A percentile compares a stretch with the other conserved stretches of the same genome.
Evolutionary conservation across 1,284 basidiomycete genomes (phyloP).

Genomic region (Anthracocystis walkeri): DNA sequence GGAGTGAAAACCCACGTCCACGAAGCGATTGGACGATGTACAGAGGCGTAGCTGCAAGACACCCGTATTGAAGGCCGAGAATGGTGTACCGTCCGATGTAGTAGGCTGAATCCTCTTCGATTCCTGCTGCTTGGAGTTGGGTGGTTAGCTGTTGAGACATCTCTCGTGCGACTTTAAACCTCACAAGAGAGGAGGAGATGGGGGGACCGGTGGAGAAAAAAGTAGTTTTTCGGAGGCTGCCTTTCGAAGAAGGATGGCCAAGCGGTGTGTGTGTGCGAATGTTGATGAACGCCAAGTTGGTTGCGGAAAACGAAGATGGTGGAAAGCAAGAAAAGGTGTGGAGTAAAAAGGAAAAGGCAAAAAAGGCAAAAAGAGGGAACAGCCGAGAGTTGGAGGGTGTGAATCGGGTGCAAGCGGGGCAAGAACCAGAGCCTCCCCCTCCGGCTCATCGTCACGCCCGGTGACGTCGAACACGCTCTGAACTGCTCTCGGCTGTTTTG

Average conservation of each 20-base stretch:
- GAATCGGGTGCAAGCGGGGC: slow-evolving; percentile 33
- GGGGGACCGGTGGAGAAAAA: too few relatives aligned
- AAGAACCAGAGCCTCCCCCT: background rate
- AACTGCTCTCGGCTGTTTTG: background rate
- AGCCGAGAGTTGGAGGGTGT: too few relatives aligned
- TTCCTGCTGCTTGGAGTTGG: slow-evolving; percentile 24
- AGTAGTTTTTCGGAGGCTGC: too few relatives aligned
- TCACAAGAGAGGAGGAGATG: background rate
- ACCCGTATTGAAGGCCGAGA: slow-evolving; percentile 53
- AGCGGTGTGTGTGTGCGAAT: too few relatives aligned
- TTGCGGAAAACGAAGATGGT: background rate
- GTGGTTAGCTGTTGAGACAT: slow-evolving; percentile 44
- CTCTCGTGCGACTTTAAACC: background rate
- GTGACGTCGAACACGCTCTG: slow-evolving; percentile 22
- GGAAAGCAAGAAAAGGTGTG: background rate
- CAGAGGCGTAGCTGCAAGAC: slow-evolving; percentile 61
- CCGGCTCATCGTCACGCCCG: background rate
- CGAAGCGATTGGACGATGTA: slow-evolving; percentile 53
- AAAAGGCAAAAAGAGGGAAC: background rate
- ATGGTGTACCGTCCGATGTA: slow-evolving; percentile 46
- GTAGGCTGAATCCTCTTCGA: slow-evolving; percentile 55
- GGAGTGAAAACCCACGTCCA: slow-evolving; percentile 50
- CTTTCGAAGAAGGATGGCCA: too few relatives aligned
- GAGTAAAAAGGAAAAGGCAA: too few relatives aligned
- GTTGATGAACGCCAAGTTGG: background rate